Base-by-base conservation (phyloP, 2,329 filamentous ascomycete genomes). In the Raffaelea ambrosiae region DNA sequence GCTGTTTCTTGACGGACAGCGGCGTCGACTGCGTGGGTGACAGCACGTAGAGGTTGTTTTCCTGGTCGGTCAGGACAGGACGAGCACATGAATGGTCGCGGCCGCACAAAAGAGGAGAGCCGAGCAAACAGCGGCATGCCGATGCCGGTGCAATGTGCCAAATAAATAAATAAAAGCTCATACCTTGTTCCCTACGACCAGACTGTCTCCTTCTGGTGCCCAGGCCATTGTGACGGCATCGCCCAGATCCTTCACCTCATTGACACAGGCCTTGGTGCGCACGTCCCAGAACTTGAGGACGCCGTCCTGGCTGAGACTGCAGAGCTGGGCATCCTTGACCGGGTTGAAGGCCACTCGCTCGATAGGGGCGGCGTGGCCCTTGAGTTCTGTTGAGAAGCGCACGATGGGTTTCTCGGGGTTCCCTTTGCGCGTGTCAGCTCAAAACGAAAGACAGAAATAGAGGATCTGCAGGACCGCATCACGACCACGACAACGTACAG, bases 251-350 rank as follows among this genome's bases (percentile, higher is more conserved):
- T 77, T 81, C 36, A 87, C 73, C 61, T 87, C 83, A 46, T 84
- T 85, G 53, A 84, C 74, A 56, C 81, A 82, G 2, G 76, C 74
- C 60, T 86, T 87, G 50, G 76, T 84, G 57, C 86, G 73, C 13
- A 89, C 84, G 59, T 91, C 86, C 86, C 86, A 91, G 56, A 91
- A 81, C 60, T 84, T 81, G 51, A 86, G 81, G 29, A 83, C 77
- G 2, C 86, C 86, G 59, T 91, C 86, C 40, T 71, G 76, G 54
- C 83, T 85, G 46, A 86, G 76, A 60, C 83, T 88, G 55, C 83
- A 87, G 9, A 91, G 71, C 65, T 90, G 83, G 4, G 83, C 81
- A 61, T 91, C 86, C 61, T 83, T 86, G 50, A 77, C 74, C 0
- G 86, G 86, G 59, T 88, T 87, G 65, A 88, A 91, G 2, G 82